Percentiles rank a stretch among this genome's conserved stretches.
phyloP scores from a whole-genome alignment of 345 rosid genomes.

The Camelina hispida region DNA sequence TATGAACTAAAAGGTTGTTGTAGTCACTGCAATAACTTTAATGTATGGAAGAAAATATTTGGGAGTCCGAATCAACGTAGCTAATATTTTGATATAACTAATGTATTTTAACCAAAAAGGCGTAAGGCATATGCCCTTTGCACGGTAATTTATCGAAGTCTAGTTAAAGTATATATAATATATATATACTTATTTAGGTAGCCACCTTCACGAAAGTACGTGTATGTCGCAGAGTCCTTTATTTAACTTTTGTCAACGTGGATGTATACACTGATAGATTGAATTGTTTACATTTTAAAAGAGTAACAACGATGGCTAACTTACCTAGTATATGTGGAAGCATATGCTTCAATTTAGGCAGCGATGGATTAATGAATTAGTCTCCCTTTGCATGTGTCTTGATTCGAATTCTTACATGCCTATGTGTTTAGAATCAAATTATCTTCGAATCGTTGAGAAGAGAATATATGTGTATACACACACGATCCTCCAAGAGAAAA shows the following conservation, averaged over 20 bases:
- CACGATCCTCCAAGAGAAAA: slow-evolving; percentile 19
- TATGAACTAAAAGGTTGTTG: background rate
- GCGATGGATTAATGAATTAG: slow-evolving; percentile 28
- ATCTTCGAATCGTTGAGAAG: slow-evolving; percentile 31
- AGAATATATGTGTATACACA: slow-evolving; percentile 33
- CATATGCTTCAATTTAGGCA: slow-evolving; percentile 43
- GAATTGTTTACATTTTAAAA: slow-evolving; percentile 4
- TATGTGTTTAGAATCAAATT: slow-evolving; percentile 33
- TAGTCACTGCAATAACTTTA: background rate
- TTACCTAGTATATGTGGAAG: slow-evolving; percentile 42
- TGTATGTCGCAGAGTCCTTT: slow-evolving; percentile 18
- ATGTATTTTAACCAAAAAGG: slow-evolving; percentile 9
- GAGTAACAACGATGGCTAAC: slow-evolving; percentile 31
- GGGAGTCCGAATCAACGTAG: background rate
- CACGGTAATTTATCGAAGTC: background rate
- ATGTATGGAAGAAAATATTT: background rate
- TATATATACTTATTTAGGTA: slow-evolving; percentile 32
- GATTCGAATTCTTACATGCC: slow-evolving; percentile 41
- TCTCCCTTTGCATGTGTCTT: slow-evolving; percentile 21
- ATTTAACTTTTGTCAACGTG: slow-evolving; percentile 28
- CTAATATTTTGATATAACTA: background rate
- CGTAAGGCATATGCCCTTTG: slow-evolving; percentile 17
- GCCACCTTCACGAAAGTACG: slow-evolving; percentile 34
- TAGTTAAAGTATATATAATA: slow-evolving; percentile 6
- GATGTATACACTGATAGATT: background rate